Base-by-base conservation (phyloP, 805 yeast genomes). In the Pichia manshurica region DNA sequence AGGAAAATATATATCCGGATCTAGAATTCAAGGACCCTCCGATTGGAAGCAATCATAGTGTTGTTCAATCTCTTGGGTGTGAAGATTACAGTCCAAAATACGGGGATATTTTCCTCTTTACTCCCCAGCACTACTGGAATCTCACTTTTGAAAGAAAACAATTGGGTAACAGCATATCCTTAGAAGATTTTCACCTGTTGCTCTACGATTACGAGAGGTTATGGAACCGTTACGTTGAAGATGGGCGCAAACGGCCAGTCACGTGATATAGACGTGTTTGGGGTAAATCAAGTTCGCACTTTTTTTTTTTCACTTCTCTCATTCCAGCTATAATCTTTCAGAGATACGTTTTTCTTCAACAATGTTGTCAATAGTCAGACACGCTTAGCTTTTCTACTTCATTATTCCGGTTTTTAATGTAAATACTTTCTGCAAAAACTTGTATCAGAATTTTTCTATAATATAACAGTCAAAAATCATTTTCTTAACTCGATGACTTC, bases 221-320 rank as follows among this genome's bases (percentile, higher is more conserved):
- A 7, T 47, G 50, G 53, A 28, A 44, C 4, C 44, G 13, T 6
- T 36, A 12, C 20, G 20, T 36, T 17, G 22, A 39, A 12, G 28
- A 44, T 2, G 28, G 32, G 6, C 38, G 19, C 29, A 29, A 39
- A 38, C n/a, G 7, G 8, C 29, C 6, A 23, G 47, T 53, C 66
- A 62, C 66, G 66, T 61, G 66, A 58, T 52, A 40, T 15, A 15
- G 19, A 15, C 16, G 51, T 49, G 59, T 49, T 58, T 42, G 59
- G 58, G 59, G 56, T 28, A 47, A 48, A 49, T 37, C 49, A 39
- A 38, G 33, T 58, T 57, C 48, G 57, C 64, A 53, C 56, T 44
- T 54, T 54, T 53, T 49, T 50, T 46, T 46, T 36, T 32, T 21
- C 37, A n/a, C 16, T 25, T 12, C 20, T 25, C 25, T 15, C n/a